A percentile compares a stretch with the other conserved stretches of the same genome.
Conservation (phyloP, 2,329 filamentous ascomycete species). For the Fusarium nygamai region DNA sequence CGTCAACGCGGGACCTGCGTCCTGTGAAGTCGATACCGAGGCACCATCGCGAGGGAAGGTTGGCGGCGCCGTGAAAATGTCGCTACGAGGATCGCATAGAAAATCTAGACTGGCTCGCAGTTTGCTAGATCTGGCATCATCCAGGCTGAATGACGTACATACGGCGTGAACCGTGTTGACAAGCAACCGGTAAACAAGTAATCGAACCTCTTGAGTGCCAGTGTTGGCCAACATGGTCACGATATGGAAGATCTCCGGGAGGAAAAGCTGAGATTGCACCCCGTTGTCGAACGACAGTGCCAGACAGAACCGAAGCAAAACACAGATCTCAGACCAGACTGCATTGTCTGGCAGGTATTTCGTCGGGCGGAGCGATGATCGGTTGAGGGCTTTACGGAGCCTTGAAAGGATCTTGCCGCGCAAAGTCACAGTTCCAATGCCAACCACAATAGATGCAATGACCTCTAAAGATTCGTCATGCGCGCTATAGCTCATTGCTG, state of each 20-base stretch:
- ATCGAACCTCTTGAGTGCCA: conserved; percentile 65
- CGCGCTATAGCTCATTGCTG: conserved; percentile 65
- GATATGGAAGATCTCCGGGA: conserved; percentile 76
- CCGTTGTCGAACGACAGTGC: conserved; percentile 74
- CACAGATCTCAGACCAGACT: conserved; percentile 75
- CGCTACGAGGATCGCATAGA: conserved; percentile 67
- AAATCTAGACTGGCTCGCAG: conserved; percentile 66
- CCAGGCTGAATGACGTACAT: conserved; percentile 71
- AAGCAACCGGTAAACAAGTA: conserved; percentile 70
- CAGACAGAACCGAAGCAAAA: conserved; percentile 72
- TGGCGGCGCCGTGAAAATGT: conserved; percentile 64
- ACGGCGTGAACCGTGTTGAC: conserved; percentile 75
- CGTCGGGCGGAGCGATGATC: conserved; percentile 73
- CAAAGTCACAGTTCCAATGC: conserved; percentile 72
- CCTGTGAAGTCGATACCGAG: conserved; percentile 64
- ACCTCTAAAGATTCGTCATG: conserved; percentile 69
- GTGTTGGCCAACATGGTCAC: conserved; percentile 77
- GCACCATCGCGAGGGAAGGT: conserved; percentile 61
- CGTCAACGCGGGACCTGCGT: conserved; percentile 60
- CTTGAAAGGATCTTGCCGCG: conserved; percentile 73
- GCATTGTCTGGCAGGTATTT: conserved; percentile 72
- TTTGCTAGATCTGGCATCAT: conserved; percentile 67
- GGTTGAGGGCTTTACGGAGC: conserved; percentile 73
- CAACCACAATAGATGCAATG: conserved; percentile 69
- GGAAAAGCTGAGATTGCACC: conserved; percentile 72